Evolutionary conservation across 73 alveolate species (phyloP).

Genomic region (Paramecium octaurelia): DNA sequence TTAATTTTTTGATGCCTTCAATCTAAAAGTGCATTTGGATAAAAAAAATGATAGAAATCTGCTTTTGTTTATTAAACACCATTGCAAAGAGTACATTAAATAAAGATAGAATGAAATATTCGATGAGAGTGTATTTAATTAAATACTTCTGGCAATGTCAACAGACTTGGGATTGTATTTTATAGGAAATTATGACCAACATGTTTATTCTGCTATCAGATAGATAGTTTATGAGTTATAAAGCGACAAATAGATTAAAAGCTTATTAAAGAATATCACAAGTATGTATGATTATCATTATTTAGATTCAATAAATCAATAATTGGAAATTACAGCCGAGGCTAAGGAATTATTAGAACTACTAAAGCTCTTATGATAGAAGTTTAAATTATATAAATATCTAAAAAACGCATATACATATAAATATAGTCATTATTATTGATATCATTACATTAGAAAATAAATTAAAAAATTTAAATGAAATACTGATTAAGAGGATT

Average conservation of each 20-base stretch:
- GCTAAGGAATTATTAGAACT: neutral
- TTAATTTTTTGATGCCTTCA: neutral
- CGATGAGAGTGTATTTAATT: neutral
- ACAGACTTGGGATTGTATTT: constrained; percentile 29
- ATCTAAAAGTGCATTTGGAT: neutral
- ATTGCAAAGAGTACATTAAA: neutral
- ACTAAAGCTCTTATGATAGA: neutral
- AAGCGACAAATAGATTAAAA: neutral
- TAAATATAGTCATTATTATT: too few relatives aligned
- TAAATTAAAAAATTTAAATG: neutral
- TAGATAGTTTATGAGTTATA: neutral
- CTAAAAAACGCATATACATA: too few relatives aligned
- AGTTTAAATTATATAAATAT: neutral
- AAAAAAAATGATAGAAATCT: constrained; percentile 44
- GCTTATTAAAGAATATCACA: neutral
- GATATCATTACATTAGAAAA: neutral
- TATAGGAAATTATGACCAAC: constrained; percentile 30
- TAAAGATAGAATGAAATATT: neutral
- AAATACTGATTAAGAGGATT: neutral
- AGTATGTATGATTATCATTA: neutral
- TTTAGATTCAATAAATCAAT: neutral
- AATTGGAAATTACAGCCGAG: neutral
- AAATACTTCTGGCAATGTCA: neutral
- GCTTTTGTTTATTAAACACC: neutral
- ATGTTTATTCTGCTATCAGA: neutral